Evolutionary conservation across 768 basidiomycete species (phyloP).

Genomic region (Mycena pura): DNA sequence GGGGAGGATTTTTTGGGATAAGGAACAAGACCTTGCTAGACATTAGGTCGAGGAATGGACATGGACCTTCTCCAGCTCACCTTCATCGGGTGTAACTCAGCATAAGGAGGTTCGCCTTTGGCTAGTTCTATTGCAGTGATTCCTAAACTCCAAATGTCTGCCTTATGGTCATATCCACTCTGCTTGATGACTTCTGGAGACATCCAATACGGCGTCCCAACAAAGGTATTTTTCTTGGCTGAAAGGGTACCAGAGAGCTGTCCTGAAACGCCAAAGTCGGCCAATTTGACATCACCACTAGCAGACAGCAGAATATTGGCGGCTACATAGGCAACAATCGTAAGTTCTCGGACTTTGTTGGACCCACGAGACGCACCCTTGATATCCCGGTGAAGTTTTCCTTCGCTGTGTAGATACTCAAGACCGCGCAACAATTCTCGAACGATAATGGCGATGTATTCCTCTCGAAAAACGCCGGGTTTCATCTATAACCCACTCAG

Average conservation of each 20-base stretch:
- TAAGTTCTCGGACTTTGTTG: slow-evolving; percentile 4
- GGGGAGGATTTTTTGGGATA: slow-evolving; percentile 97
- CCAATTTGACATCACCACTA: slow-evolving; percentile 94
- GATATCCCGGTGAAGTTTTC: slow-evolving; percentile 98
- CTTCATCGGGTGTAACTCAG: slow-evolving; percentile 99
- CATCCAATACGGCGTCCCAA: slow-evolving; percentile 99
- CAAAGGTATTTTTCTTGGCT: slow-evolving; percentile 98
- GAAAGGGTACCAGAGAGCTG: slow-evolving; percentile 93
- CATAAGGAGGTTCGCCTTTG: slow-evolving; percentile 97
- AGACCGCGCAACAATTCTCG: slow-evolving; percentile 91
- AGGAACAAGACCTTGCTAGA: slow-evolving; percentile 89
- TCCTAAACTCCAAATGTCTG: slow-evolving; percentile 98
- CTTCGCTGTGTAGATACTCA: slow-evolving; percentile 95
- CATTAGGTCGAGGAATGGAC: background rate
- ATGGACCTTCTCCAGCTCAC: slow-evolving; percentile 47
- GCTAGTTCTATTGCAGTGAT: slow-evolving; percentile 98
- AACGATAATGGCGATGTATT: slow-evolving; percentile 97
- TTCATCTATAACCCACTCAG: slow-evolving; percentile 76
- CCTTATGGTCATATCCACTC: slow-evolving; percentile 98
- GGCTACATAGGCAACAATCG: slow-evolving; percentile 53
- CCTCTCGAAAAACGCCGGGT: slow-evolving; percentile 96
- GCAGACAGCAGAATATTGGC: slow-evolving; percentile 94
- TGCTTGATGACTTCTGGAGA: slow-evolving; percentile 99
- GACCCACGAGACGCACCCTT: slow-evolving; percentile 69
- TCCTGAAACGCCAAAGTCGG: slow-evolving; percentile 98